Evolutionary conservation across 2,329 filamentous ascomycete genomes (phyloP), one percentile per base, ranked within the genome.

Genomic region (Amauroascus niger): DNA sequence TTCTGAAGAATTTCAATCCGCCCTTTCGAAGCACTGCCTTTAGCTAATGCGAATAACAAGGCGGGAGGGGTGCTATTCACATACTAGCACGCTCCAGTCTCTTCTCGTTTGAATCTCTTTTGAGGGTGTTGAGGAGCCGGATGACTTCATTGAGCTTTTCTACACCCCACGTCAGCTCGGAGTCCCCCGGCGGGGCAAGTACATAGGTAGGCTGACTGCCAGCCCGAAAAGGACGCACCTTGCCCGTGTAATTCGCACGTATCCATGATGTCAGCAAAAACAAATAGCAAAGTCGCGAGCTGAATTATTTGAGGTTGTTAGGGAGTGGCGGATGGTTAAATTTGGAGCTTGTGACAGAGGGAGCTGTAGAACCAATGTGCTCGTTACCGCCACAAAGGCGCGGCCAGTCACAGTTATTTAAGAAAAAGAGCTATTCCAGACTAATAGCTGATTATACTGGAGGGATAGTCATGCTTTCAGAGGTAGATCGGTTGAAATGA

Each of bases 111-210:
- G 88, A 69, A 64, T 91, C 86, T 49, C 76, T 66, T 6, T 75
- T 73, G 39, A 94, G 75, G 41, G 76, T 76, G 39, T 76, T 70
- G 59, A 93, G 71, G 14, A 93, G 71, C 51, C 75, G 73, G 14
- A 76, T 81, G 39, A 91, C 85, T 52, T 86, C 79, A 55, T 80
- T 74, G 54, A 85, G 75, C 71, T 90, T 89, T 56, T 75, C 79
- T 88, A 63, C 56, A 53, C 14, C 47, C 8, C 9, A 16, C 24
- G 44, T 50, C 40, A 45, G 16, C 22, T 24, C 18, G 16, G 35
- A 48, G 30, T n/a, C n/a, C n/a, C n/a, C n/a, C n/a, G n/a, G n/a
- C 18, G 41, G 33, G 48, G 43, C 11, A 52, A 48, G 24, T 24
- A 22, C 4, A 9, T 30, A 30, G 26, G 6, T 4, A 24, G 13